Base-by-base conservation (phyloP, 805 yeast species). In the Wickerhamomyces rabaulensis region DNA sequence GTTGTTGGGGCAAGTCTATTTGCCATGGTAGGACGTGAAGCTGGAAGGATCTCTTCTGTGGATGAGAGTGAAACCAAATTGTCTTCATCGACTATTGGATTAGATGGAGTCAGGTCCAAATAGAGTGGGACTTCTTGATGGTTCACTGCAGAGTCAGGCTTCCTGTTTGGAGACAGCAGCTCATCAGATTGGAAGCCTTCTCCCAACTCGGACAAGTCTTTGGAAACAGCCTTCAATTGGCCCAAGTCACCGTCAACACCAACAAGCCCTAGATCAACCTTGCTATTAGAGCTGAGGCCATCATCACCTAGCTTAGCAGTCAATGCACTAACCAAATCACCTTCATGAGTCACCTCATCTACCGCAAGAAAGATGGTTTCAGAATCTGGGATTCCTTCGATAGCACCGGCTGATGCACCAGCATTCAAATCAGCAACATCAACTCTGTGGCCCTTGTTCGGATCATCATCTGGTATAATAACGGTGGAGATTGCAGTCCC, bases 171-270 rank as follows among this genome's bases (percentile, higher is more conserved):
- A 33, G 6, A 3, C 8, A 33, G 12, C 2, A 17, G 20, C 20
- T 16, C 13, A 16, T 33, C 20, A 6, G 36, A 5, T 17, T 9
- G n/a, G 12, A 33, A 33, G 10, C 17, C 36, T 13, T 37, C 26
- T 5, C 39, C 25, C 5, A 48, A 39, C 16, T 48, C 51, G 3
- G 48, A 33, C 17, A 44, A 21, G 23, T 48, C 44, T 36, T 48
- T 44, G 3, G 51, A 44, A 13, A 48, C 51, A 8, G 10, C 13
- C 15, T 29, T 22, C 12, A 48, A 27, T 2, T 44, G 48, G 12
- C 23, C 33, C 10, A 41, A 39, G 17, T 25, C 17, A 3, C 20
- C 46, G 9, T 40, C 31, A 16, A 48, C 16, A 10, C 51, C 51
- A 27, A 13, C n/a, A 27, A 27, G 31, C 13, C 31, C 31, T 12